Conservation (phyloP, 768 basidiomycete species). For the Hydnomerulius pinastri region DNA sequence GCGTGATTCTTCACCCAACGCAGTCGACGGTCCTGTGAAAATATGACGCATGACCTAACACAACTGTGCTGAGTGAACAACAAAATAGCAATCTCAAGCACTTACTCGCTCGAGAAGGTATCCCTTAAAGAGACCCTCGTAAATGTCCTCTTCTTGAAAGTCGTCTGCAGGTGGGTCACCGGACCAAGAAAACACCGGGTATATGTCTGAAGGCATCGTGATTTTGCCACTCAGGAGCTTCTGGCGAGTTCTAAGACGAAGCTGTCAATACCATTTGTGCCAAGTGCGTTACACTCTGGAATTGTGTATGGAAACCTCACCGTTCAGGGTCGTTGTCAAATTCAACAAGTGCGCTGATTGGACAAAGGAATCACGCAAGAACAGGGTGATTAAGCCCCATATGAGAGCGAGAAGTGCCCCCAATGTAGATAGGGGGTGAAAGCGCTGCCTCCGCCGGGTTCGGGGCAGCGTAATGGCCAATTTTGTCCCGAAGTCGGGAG, state of each 20-base stretch:
- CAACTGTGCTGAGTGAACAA: not conserved
- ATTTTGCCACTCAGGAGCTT: conserved; percentile 2
- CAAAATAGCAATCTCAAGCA: not conserved
- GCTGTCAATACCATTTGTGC: not conserved
- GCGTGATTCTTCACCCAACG: not conserved
- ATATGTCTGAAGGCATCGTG: not conserved
- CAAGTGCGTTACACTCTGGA: too few species aligned
- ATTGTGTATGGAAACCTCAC: too few species aligned
- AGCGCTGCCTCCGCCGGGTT: not conserved
- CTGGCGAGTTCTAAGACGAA: not conserved
- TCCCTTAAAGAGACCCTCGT: conserved; percentile 2
- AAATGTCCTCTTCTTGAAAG: not conserved
- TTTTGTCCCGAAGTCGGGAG: not conserved
- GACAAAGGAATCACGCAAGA: not conserved
- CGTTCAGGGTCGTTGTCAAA: not conserved
- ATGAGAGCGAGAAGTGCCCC: not conserved
- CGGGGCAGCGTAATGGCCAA: not conserved
- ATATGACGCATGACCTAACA: not conserved
- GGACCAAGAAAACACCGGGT: conserved; percentile 7
- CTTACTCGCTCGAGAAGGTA: conserved; percentile 2
- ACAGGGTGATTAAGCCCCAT: conserved; percentile 8
- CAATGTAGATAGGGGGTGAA: not conserved
- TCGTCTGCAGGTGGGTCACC: not conserved
- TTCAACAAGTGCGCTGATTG: not conserved
- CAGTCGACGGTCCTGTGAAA: not conserved